Conservation (phyloP, 2,329 filamentous ascomycete species). For the Colletotrichum australisinense region DNA sequence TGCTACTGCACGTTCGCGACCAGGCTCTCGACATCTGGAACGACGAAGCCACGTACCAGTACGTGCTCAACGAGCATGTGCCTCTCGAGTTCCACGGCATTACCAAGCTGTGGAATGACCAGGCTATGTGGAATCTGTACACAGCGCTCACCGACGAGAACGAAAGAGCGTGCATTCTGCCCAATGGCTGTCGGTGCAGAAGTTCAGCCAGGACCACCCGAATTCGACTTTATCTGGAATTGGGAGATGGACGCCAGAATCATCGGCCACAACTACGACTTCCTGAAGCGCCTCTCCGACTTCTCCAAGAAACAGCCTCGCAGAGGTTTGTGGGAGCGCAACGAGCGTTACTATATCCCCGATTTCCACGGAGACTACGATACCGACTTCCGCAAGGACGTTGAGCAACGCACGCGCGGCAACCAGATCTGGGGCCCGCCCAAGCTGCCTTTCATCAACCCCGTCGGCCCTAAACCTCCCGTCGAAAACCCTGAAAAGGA, state of each 20-base stretch:
- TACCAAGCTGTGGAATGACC: slow-evolving; percentile 79
- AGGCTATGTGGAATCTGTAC: slow-evolving; percentile 82
- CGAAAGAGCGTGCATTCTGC: slow-evolving; percentile 66
- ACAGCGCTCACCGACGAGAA: slow-evolving; percentile 74
- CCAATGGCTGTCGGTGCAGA: slow-evolving; percentile 80
- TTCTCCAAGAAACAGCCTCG: slow-evolving; percentile 77
- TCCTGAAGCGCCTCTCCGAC: slow-evolving; percentile 72
- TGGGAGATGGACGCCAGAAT: slow-evolving; percentile 88
- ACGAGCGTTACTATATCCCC: slow-evolving; percentile 79
- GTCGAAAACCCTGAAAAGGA: slow-evolving; percentile 69
- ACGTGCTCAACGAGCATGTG: slow-evolving; percentile 70
- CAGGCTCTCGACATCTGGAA: slow-evolving; percentile 67
- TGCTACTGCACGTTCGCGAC: slow-evolving; percentile 83
- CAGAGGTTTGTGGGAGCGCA: slow-evolving; percentile 79
- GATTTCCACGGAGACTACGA: slow-evolving; percentile 74
- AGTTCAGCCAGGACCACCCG: slow-evolving; percentile 79
- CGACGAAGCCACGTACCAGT: slow-evolving; percentile 68
- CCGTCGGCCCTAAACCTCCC: slow-evolving; percentile 73
- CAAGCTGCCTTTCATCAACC: slow-evolving; percentile 68
- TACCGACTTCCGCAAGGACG: slow-evolving; percentile 72
- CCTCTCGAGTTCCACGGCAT: slow-evolving; percentile 78
- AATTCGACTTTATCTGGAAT: slow-evolving; percentile 88
- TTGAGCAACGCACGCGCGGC: slow-evolving; percentile 64
- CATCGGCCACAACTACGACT: slow-evolving; percentile 84
- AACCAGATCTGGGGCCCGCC: slow-evolving; percentile 75